Evolutionary conservation across 2,329 filamentous ascomycete species (phyloP), one percentile per base, ranked within the genome.

Genomic region (Fusarium citri): DNA sequence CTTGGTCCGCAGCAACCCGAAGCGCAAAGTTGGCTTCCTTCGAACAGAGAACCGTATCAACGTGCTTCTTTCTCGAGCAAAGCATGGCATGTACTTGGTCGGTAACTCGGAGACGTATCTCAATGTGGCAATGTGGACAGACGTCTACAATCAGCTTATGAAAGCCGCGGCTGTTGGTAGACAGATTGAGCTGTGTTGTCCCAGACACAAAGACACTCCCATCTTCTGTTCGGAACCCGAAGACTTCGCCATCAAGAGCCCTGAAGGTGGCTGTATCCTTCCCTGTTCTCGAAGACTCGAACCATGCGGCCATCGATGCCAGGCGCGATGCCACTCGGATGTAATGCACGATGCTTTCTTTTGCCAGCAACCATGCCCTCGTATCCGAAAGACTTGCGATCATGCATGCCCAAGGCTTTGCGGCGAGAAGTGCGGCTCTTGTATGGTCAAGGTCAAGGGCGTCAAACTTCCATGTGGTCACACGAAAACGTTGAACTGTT

Each of bases 71-170:
- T 89, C 86, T 41, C 85, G 91, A 8, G 90, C 90, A 0, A 81
- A 88, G 63, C 86, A 92, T 72, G 90, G 91, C 0, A 88, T 93
- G 84, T 91, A 90, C 70, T 78, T 94, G 15, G 88, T 94, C 26
- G 90, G 91, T 0, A 90, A 93, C 69, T 71, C 86, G 0, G 76
- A 85, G 0, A 92, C 89, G 0, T 89, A 85, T 20, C 73, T 74
- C 0, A 76, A 82, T 15, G 81, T 92, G 0, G 72, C 77, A 0
- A 92, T 92, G 89, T 93, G 30, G 72, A 70, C 0, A 72, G 54
- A 64, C 2, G 55, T 72, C 11, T 10, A 78, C 22, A 31, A 23
- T 4, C 22, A 62, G 28, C 53, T 69, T 10, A 45, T 28, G 3
- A 11, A 23, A 12, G 43, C 48, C 0, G 78, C 77, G 3, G 85